Evolutionary conservation across 1,284 basidiomycete species (phyloP), one percentile per base, ranked within the genome.

Genomic region (Cutaneotrichosporon mucoides): DNA sequence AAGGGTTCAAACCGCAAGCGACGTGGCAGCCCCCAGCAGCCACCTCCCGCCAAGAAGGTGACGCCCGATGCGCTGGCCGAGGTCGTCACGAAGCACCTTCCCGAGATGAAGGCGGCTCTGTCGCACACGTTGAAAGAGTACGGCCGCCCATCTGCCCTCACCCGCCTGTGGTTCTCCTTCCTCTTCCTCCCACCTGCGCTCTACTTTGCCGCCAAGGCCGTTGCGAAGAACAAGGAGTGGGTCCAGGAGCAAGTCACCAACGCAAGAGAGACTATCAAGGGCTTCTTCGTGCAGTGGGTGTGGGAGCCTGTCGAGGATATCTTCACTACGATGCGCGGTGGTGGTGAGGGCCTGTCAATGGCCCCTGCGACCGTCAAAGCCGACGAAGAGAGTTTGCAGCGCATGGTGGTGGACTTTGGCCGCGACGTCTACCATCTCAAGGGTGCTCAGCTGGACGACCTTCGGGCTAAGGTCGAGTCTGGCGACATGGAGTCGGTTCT

Each of bases 401-500:
- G 95, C 42, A 99, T 99, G 95, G 86, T 92, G 4, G 76, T 92
- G 1, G 84, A 89, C 36, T 84, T 98, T 4, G 91, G 90, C 0
- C 81, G 82, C 59, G 95, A 98, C 66, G 87, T 90, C 59, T 77
- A 77, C 56, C 71, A 79, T 56, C 63, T 79, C n/a, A 63, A 81
- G 1, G 80, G 83, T 1, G 77, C 81, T 2, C 85, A 90, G 69
- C 81, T 97, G 34, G 81, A 82, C 4, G 80, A 79, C 6, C 79
- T 98, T 7, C 84, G 88, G 1, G 70, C 76, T 11, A 85, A 87
- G 66, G 85, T 97, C 50, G 82, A 84, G 43, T 78, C 84, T 40
- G 95, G 95, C 0, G 92, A 98, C 76, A 81, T 99, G 65, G 94
- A 92, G 2, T 83, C 89, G 9, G 89, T 98, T 8, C 83, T 97